Evolutionary conservation across 1,284 basidiomycete species (phyloP).

Genomic region (Cutaneotrichosporon sp.): DNA sequence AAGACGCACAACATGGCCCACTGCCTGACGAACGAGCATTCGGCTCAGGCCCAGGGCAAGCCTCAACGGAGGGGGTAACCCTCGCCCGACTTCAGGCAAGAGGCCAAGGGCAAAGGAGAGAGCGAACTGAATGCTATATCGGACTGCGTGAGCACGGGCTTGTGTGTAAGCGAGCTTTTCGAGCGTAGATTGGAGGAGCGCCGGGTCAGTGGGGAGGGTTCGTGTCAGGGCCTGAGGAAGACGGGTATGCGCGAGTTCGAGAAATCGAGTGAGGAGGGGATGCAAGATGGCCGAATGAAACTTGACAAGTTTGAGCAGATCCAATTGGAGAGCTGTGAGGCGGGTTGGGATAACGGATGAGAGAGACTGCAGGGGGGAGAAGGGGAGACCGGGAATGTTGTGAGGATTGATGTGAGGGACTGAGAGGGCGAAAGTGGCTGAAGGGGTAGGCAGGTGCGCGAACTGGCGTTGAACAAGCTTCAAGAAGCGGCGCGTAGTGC

Average conservation of each 20-base stretch:
- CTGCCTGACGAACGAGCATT: background rate
- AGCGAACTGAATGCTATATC: background rate
- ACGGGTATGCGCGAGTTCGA: background rate
- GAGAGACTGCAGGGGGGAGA: too few species aligned
- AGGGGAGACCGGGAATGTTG: too few species aligned
- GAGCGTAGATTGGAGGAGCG: background rate
- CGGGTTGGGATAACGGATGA: too few species aligned
- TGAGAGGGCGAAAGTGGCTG: background rate
- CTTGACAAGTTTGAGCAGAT: too few species aligned
- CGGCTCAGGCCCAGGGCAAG: background rate
- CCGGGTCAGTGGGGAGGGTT: background rate
- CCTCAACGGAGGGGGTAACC: background rate
- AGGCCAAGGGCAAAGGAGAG: background rate
- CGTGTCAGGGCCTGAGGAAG: background rate
- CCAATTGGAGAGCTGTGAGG: too few species aligned
- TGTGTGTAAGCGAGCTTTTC: background rate
- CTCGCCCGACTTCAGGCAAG: background rate
- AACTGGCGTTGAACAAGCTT: too few species aligned
- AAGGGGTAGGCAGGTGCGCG: too few species aligned
- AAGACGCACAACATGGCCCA: background rate
- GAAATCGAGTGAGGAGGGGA: background rate
- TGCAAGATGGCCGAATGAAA: background rate
- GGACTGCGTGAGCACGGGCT: background rate
- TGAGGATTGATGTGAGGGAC: too few species aligned
- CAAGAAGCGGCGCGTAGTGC: too few species aligned